Conservation (phyloP, 2,329 filamentous ascomycete species). For the Diaporthe amygdali region DNA sequence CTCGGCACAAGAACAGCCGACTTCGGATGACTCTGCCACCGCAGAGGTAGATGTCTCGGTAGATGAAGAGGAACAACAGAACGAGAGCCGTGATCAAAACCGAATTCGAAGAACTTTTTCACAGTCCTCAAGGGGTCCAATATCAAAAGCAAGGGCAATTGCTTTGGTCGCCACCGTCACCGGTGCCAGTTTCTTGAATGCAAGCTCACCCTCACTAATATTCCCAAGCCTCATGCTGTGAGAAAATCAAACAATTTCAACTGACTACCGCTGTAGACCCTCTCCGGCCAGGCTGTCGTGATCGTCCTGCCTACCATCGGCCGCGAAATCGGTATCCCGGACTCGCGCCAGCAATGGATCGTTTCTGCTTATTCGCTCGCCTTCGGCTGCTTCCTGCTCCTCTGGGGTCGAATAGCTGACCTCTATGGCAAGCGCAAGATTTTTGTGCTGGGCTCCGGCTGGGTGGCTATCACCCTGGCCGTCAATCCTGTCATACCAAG, state of each 20-base stretch:
- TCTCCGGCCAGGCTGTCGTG: slow-evolving; percentile 63
- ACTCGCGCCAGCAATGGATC: slow-evolving; percentile 68
- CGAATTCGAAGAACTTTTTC: neutral
- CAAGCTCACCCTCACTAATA: slow-evolving; percentile 31
- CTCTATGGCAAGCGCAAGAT: slow-evolving; percentile 70
- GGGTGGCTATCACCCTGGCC: slow-evolving; percentile 64
- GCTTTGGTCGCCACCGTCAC: slow-evolving; percentile 60
- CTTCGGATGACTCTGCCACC: slow-evolving; percentile 13
- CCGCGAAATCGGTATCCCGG: slow-evolving; percentile 59
- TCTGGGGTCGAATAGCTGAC: slow-evolving; percentile 72
- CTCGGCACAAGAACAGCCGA: slow-evolving; percentile 2
- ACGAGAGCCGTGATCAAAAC: neutral
- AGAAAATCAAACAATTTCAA: slow-evolving; percentile 18
- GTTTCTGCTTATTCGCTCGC: slow-evolving; percentile 69
- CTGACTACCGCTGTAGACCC: slow-evolving; percentile 44
- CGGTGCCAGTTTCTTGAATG: slow-evolving; percentile 62
- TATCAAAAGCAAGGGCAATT: slow-evolving; percentile 58
- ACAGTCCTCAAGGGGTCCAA: slow-evolving; percentile 23
- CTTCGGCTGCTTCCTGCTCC: slow-evolving; percentile 70
- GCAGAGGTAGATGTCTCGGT: neutral
- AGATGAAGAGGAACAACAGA: neutral
- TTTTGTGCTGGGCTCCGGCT: slow-evolving; percentile 68
- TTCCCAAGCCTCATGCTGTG: too few relatives aligned
- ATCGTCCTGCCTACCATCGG: slow-evolving; percentile 70
- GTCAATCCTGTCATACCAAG: slow-evolving; percentile 68